These are phyloP conservation scores for Apodospora peruviana DNA, from an alignment of 495 filamentous ascomycete genomes.

Conservation along the genomic window DNA sequence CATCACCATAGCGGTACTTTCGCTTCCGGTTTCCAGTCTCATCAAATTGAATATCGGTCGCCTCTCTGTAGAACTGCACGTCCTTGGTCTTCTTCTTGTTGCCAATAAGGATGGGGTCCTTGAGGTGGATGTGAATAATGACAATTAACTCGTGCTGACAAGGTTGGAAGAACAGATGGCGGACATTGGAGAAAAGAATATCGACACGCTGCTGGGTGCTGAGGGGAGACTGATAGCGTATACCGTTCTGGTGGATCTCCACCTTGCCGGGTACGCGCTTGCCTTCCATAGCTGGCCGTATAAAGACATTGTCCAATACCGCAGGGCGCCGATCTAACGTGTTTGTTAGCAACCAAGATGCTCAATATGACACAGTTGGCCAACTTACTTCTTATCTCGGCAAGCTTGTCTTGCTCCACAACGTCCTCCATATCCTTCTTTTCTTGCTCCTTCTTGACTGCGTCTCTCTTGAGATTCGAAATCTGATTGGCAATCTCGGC, in stretches of 20 bases:
- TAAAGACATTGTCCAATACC: conserved; percentile 83
- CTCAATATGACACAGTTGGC: not conserved
- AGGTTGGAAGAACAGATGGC: conserved; percentile 98
- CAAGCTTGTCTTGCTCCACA: conserved; percentile 96
- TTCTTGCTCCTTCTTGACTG: conserved; percentile 86
- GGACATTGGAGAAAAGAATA: conserved; percentile 96
- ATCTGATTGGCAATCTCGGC: conserved; percentile 85
- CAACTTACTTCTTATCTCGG: conserved; percentile 77
- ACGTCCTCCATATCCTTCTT: conserved; percentile 99
- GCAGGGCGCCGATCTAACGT: conserved; percentile 73
- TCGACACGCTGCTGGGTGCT: conserved; percentile 79
- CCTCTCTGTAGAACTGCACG: conserved; percentile 96
- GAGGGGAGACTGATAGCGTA: conserved; percentile 87
- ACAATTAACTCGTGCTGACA: conserved; percentile 94
- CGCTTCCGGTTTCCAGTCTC: conserved; percentile 97
- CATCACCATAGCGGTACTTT: conserved; percentile 96
- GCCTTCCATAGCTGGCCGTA: conserved; percentile 89
- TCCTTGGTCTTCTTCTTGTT: conserved; percentile 97
- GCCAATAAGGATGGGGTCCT: conserved; percentile 96
- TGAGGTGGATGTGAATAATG: conserved; percentile 94
- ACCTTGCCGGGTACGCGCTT: conserved; percentile 93
- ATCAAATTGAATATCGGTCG: conserved; percentile 97
- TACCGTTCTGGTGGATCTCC: conserved; percentile 98
- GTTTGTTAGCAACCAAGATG: conserved; percentile 18
- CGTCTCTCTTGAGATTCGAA: conserved; percentile 86